Conservation (phyloP, 2,329 filamentous ascomycete genomes). For the Lecanicillium sp. region DNA sequence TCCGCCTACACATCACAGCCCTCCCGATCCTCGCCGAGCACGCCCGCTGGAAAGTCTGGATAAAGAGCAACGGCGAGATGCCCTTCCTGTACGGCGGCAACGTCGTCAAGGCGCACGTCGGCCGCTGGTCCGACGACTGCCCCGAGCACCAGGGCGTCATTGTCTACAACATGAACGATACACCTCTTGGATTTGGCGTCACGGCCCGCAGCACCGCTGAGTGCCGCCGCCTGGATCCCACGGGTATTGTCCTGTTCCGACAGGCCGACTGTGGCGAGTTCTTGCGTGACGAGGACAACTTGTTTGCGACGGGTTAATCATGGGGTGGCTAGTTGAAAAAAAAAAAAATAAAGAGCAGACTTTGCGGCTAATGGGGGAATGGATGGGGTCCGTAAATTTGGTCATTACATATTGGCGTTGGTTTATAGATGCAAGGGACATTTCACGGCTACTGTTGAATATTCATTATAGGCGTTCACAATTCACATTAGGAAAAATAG, state of each 20-base stretch:
- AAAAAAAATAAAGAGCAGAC: no score
- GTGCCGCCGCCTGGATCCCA: constrained; percentile 78
- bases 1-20: constrained; percentile 84
- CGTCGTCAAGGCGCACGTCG: constrained; percentile 63
- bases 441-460: no score
- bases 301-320: constrained; percentile 48
- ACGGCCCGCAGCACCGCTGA: constrained; percentile 84
- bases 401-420: constrained; percentile 3
- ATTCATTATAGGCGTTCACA: neutral
- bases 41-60: constrained; percentile 94
- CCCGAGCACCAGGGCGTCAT: constrained; percentile 90
- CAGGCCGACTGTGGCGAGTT: constrained; percentile 96
- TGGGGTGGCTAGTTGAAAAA: no score
- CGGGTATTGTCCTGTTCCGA: constrained; percentile 79
- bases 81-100: constrained; percentile 94
- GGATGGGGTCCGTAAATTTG: no score
- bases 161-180: constrained; percentile 87
- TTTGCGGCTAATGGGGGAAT: no score
- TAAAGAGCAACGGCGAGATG: constrained; percentile 95
- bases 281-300: constrained; percentile 69
- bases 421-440: neutral
- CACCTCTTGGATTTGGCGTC: constrained; percentile 86
- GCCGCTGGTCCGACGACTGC: constrained; percentile 82
- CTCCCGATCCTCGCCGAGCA: constrained; percentile 84
- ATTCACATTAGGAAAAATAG: no score